Evolutionary conservation across 1,139 yeast species (phyloP).

Genomic region (Taiozyma sp.): DNA sequence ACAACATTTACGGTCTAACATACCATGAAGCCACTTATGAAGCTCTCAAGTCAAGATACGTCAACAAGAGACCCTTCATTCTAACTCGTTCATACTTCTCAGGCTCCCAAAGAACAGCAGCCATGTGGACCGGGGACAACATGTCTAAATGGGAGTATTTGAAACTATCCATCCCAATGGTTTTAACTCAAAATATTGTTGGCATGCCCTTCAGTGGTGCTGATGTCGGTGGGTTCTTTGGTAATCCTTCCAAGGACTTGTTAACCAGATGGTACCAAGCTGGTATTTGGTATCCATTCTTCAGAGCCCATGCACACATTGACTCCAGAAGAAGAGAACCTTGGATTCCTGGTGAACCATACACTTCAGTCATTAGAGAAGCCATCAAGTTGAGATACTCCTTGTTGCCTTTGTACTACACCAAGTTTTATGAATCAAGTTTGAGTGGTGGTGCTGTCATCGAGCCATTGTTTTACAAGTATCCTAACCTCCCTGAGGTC

Average conservation of each 20-base stretch:
- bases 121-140: conserved; percentile 98
- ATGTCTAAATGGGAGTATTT: conserved; percentile 90
- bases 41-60: conserved; percentile 52
- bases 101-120: conserved; percentile 88
- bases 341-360: conserved; percentile 77
- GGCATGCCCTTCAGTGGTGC: conserved; percentile 96
- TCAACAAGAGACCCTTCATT: conserved; percentile 74
- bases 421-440: conserved; percentile 69
- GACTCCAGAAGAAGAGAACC: conserved; percentile 94
- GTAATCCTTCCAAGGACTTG: conserved; percentile 78
- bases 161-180: conserved; percentile 79
- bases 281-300: conserved; percentile 94
- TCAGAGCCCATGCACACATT: conserved; percentile 94
- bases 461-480: conserved; percentile 69
- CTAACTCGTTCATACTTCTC: conserved; percentile 83
- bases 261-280: conserved; percentile 93
- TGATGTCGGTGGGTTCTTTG: conserved; percentile 96
- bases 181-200: conserved; percentile 71
- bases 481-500: conserved; percentile 45
- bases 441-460: conserved; percentile 64
- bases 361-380: conserved; percentile 60
- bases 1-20: conserved; percentile 77
- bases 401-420: conserved; percentile 75
- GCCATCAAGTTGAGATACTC: conserved; percentile 71
- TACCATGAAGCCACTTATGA: conserved; percentile 77